Conservation (phyloP, 2,329 filamentous ascomycete species). For the Hawksworthiomyces lignivorus region DNA sequence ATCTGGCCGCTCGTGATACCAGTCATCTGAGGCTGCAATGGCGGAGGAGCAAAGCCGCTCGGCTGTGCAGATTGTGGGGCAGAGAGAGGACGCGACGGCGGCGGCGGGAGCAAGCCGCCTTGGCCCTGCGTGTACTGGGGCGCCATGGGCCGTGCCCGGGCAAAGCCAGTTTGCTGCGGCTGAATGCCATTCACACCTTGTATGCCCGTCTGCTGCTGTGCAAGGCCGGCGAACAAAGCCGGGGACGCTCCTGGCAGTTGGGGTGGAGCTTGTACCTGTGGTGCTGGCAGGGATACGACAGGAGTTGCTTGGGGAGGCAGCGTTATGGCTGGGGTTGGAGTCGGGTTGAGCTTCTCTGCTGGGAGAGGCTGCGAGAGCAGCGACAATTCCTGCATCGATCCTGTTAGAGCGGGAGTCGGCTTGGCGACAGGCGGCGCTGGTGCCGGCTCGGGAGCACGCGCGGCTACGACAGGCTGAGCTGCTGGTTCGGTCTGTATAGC, state of each 20-base stretch:
- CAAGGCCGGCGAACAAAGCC: slow-evolving; percentile 46
- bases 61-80: slow-evolving; percentile 76
- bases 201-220: slow-evolving; percentile 40
- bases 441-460: slow-evolving; percentile 29
- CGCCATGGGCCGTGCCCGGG: slow-evolving; percentile 62
- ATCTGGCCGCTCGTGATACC: slow-evolving; percentile 53
- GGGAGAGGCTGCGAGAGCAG: slow-evolving; percentile 45
- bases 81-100: slow-evolving; percentile 73
- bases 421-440: slow-evolving; percentile 24
- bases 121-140: slow-evolving; percentile 55
- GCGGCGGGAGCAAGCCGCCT: slow-evolving; percentile 54
- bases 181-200: slow-evolving; percentile 30
- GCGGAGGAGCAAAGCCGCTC: slow-evolving; percentile 64
- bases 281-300: slow-evolving; percentile 15
- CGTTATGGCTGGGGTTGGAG: slow-evolving; percentile 23
- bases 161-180: slow-evolving; percentile 36
- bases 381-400: slow-evolving; percentile 56
- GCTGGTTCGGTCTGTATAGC: slow-evolving; percentile 31
- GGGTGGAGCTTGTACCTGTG: slow-evolving; percentile 16
- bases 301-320: slow-evolving; percentile 26
- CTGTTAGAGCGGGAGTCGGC: slow-evolving; percentile 49
- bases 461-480: slow-evolving; percentile 24
- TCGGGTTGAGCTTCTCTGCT: slow-evolving; percentile 32
- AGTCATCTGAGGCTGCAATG: slow-evolving; percentile 78
- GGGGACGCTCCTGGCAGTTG: slow-evolving; percentile 49